Evolutionary conservation across 257 asterid species (phyloP).

Genomic region (Linderniella brevidens): DNA sequence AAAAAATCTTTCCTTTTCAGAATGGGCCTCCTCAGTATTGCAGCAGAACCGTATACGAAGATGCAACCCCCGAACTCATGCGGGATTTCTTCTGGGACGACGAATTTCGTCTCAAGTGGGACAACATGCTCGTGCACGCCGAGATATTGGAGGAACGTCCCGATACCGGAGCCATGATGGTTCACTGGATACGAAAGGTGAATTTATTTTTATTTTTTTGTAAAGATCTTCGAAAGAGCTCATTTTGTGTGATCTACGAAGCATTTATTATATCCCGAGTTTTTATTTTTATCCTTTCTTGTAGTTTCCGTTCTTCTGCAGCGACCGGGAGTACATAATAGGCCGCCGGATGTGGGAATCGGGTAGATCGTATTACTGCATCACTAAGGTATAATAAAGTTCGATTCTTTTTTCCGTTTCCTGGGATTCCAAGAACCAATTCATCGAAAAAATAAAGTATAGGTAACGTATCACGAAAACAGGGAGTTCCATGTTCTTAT

Average conservation of each 20-base stretch:
- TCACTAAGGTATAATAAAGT: conserved; percentile 42
- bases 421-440: background rate
- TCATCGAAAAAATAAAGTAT: background rate
- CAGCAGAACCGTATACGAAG: conserved; percentile 84
- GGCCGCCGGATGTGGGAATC: conserved; percentile 96
- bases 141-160: conserved; percentile 65
- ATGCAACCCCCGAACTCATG: conserved; percentile 74
- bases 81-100: conserved; percentile 98
- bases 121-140: conserved; percentile 69
- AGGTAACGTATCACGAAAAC: conserved; percentile 9
- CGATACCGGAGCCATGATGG: conserved; percentile 60
- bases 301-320: conserved; percentile 98
- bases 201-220: background rate
- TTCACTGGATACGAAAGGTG: conserved; percentile 92
- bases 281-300: background rate
- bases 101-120: conserved; percentile 80
- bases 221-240: too few relatives aligned
- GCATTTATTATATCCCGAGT: background rate
- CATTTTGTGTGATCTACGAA: too few relatives aligned
- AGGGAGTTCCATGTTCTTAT: conserved; percentile 67
- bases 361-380: conserved; percentile 68
- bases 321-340: conserved; percentile 77
- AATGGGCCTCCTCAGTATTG: conserved; percentile 83
- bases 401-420: conserved; percentile 2
- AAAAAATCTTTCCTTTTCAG: conserved; percentile 17